These are phyloP conservation scores for Petrea volubilis DNA, from an alignment of 257 asterid species.

Conservation along the genomic window DNA sequence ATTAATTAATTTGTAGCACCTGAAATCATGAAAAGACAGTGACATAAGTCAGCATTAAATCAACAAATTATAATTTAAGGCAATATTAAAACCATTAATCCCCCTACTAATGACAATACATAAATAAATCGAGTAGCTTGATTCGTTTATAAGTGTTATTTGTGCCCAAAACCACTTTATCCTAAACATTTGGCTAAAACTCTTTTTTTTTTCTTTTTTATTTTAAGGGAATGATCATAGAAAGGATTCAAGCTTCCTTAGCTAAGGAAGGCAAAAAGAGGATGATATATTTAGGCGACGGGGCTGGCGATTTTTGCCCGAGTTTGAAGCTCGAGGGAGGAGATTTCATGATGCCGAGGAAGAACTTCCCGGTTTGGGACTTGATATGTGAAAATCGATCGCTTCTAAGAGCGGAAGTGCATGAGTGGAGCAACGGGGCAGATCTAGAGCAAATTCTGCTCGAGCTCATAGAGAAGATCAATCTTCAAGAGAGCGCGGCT, in stretches of 20 bases:
- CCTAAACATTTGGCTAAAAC: background rate
- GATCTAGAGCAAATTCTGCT: constrained; percentile 49
- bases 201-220: background rate
- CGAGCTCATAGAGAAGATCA: constrained; percentile 42
- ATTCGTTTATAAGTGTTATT: no score
- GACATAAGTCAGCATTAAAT: constrained; percentile 4
- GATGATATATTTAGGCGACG: constrained; percentile 73
- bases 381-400: constrained; percentile 45
- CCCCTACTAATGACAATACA: background rate
- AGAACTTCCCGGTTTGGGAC: constrained; percentile 71
- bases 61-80: background rate
- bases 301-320: constrained; percentile 71
- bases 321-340: constrained; percentile 42
- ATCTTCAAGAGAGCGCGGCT: constrained; percentile 23
- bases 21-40: background rate
- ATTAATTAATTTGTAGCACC: background rate
- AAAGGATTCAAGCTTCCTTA: constrained; percentile 56
- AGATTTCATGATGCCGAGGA: constrained; percentile 81
- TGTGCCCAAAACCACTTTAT: no score
- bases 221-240: constrained; percentile 60
- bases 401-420: constrained; percentile 48
- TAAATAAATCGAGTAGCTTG: no score
- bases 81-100: background rate
- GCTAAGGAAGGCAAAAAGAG: constrained; percentile 58
- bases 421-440: constrained; percentile 65